These are phyloP conservation scores for Aspergillus candidus DNA, from an alignment of 2,329 filamentous ascomycete genomes.

Conservation along the genomic window DNA sequence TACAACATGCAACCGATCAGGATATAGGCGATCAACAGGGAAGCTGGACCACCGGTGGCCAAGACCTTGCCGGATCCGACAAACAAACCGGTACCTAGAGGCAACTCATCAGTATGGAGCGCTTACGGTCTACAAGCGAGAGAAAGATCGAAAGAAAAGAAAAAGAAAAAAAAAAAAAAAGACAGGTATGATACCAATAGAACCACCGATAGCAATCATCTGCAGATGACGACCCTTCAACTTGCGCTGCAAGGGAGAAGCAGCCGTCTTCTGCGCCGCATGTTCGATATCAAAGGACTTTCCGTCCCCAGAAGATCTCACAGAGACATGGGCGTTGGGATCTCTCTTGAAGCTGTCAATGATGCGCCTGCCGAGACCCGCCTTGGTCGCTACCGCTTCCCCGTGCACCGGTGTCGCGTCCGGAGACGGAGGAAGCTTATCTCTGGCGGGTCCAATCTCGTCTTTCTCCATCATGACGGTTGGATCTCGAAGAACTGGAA, in stretches of 20 bases:
- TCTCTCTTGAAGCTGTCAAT: constrained; percentile 42
- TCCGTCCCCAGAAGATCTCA: constrained; percentile 43
- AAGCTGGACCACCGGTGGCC: constrained; percentile 67
- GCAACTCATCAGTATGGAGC: constrained; percentile 8
- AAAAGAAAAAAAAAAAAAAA: constrained; percentile 1
- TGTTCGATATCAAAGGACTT: constrained; percentile 58
- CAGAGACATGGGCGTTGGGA: constrained; percentile 35
- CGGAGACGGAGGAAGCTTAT: constrained; percentile 14
- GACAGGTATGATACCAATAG: constrained; percentile 56
- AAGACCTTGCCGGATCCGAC: constrained; percentile 73
- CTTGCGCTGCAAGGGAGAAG: constrained; percentile 67
- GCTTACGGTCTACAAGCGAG: neutral
- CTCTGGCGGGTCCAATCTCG: constrained; percentile 17
- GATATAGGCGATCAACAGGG: constrained; percentile 68
- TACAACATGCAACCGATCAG: constrained; percentile 84
- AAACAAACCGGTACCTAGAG: constrained; percentile 70
- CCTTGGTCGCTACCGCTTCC: constrained; percentile 20
- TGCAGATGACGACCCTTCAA: constrained; percentile 82
- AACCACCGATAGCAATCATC: constrained; percentile 96
- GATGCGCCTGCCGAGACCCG: constrained; percentile 24
- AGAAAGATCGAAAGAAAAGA: neutral
- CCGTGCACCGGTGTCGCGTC: constrained; percentile 28
- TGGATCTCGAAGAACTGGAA: neutral
- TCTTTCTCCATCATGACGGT: constrained; percentile 29
- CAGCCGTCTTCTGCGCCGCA: constrained; percentile 58